Percentiles rank a stretch among this genome's conserved stretches.
phyloP scores from a whole-genome alignment of 2,329 filamentous ascomycete species.

The Peltaster fructicola region DNA sequence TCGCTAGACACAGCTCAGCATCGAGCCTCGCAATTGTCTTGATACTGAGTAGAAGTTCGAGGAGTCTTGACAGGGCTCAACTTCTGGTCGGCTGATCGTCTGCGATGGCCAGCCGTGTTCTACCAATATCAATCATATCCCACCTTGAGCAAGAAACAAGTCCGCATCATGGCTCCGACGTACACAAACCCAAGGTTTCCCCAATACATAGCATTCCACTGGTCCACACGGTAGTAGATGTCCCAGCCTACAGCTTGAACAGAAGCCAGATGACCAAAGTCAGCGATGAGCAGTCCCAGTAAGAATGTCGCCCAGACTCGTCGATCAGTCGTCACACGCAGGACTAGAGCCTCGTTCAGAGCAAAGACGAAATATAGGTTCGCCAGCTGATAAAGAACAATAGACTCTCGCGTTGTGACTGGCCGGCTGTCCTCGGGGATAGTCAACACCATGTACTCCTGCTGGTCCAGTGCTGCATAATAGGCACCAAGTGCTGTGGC shows the following conservation, averaged over 20 bases:
- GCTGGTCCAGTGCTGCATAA: slow-evolving; percentile 33
- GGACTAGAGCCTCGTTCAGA: slow-evolving; percentile 58
- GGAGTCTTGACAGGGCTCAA: no score
- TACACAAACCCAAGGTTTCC: slow-evolving; percentile 21
- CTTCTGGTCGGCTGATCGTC: no score
- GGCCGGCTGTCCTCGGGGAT: slow-evolving; percentile 31
- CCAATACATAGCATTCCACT: slow-evolving; percentile 21
- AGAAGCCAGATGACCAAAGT: slow-evolving; percentile 57
- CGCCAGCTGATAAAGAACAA: slow-evolving; percentile 56
- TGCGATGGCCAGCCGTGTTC: no score
- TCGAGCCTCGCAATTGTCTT: no score
- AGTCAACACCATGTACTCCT: slow-evolving; percentile 46
- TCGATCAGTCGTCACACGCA: slow-evolving; percentile 50
- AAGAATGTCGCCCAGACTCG: slow-evolving; percentile 54
- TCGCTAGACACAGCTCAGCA: no score
- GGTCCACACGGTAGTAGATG: slow-evolving; percentile 25
- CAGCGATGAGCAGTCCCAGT: slow-evolving; percentile 51
- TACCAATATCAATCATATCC: no score
- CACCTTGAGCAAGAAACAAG: slow-evolving; percentile 17
- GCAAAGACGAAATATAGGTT: slow-evolving; percentile 65
- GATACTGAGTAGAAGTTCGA: no score
- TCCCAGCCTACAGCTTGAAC: slow-evolving; percentile 39
- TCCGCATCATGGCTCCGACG: slow-evolving; percentile 17
- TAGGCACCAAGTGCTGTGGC: slow-evolving; percentile 36
- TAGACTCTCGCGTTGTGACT: slow-evolving; percentile 33